phyloP scores from a whole-genome alignment of 1,284 basidiomycete species.

The Cutaneotrichosporon sp. region DNA sequence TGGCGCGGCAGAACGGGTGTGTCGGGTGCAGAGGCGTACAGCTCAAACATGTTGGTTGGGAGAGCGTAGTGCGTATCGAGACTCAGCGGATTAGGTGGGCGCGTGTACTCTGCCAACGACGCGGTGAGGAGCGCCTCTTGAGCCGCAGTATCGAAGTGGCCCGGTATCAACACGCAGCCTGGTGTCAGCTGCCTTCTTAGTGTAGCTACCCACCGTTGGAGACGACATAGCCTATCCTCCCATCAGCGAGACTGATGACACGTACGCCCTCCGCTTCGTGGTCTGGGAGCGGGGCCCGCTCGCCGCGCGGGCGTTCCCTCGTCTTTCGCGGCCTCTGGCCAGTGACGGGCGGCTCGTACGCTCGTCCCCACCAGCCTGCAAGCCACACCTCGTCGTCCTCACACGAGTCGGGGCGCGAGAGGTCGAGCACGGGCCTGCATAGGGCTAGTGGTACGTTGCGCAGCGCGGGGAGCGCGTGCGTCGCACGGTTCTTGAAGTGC shows the following conservation, averaged over 20 bases:
- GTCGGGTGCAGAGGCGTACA: constrained; percentile 47
- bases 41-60: constrained; percentile 60
- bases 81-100: constrained; percentile 77
- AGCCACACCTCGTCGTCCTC: constrained; percentile 45
- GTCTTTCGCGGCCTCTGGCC: constrained; percentile 24
- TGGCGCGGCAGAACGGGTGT: constrained; percentile 34
- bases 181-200: neutral
- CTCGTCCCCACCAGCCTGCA: constrained; percentile 48
- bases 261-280: constrained; percentile 19
- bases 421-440: constrained; percentile 37
- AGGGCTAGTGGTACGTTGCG: constrained; percentile 19
- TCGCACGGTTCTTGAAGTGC: constrained; percentile 50
- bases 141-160: constrained; percentile 61
- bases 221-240: constrained; percentile 40
- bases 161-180: constrained; percentile 80
- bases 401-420: constrained; percentile 35
- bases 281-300: constrained; percentile 29
- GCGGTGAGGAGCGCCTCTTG: constrained; percentile 69
- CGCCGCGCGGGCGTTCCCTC: constrained; percentile 34
- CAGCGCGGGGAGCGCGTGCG: constrained; percentile 34
- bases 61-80: constrained; percentile 78
- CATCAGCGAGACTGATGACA: constrained; percentile 28
- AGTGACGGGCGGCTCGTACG: constrained; percentile 10
- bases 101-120: constrained; percentile 71
- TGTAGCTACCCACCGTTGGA: constrained; percentile 36